Base-by-base conservation (phyloP, 331 rosid species). In the Quercus tomentella region DNA sequence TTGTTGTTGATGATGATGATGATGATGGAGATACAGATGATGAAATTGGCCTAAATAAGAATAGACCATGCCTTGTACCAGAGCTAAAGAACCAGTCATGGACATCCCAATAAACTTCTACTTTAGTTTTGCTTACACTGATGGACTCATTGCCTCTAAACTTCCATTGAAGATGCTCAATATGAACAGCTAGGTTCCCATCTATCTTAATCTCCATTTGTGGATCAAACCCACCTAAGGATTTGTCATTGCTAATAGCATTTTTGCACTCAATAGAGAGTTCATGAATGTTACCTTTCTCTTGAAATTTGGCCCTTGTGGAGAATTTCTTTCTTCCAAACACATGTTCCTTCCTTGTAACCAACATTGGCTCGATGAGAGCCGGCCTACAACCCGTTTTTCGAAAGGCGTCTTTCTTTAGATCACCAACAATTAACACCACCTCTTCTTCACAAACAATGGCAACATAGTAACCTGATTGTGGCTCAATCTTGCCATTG, bases 101-200 rank as follows among this genome's bases (percentile, higher is more conserved):
- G 62, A 95, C 97, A 85, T 95, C 99, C 97, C 97, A 95, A 77
- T 78, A 91, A 2, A 95, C 96, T 73, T 90, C 96, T 35, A 95
- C 83, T 77, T 91, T 89, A 78, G 86, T 90, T 54, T 84, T 88
- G 83, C 83, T 87, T 16, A 95, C 82, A 72, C 78, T 82, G 72
- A 93, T 76, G 0, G 83, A 84, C 45, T 89, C 96, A 71, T 95
- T 95, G 2, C 99, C 99, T 90, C 98, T 95, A 22, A 95, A 95
- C 74, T 95, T 95, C 99, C 99, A 95, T 11, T 95, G 98, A 74
- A 95, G 94, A 30, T 89, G 98, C 88, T 90, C 91, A 31, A 95
- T 93, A 31, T 88, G 95, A 70, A 95, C 71, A 23, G 81, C 96
- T 69, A 87, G 76, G 71, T 87, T 87, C 70, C 98, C 99, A 60